phyloP scores from a whole-genome alignment of 352 stramenopile genomes.

The Pythium phragmiticola region DNA sequence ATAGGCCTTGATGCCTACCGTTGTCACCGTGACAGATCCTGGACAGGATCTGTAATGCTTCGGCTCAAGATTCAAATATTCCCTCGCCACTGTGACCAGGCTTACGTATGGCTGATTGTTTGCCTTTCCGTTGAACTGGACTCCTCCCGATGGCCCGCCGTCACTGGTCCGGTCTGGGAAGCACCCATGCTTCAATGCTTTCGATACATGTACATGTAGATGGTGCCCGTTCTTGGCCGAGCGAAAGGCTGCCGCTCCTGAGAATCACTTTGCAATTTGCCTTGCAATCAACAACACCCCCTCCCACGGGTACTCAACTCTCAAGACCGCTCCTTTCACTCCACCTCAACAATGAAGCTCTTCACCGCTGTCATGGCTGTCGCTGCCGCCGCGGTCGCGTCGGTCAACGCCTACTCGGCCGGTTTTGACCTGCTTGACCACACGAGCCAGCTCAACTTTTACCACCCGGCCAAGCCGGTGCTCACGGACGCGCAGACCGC shows the following conservation, averaged over 20 bases:
- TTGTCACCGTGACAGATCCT: neutral
- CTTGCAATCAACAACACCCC: slow-evolving; percentile 8
- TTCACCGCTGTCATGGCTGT: slow-evolving; percentile 13
- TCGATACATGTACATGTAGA: neutral
- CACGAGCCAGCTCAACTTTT: slow-evolving; percentile 61
- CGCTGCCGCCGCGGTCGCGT: slow-evolving; percentile 20
- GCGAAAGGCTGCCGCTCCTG: no score
- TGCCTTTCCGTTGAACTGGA: neutral
- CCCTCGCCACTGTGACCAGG: neutral
- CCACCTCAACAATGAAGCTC: slow-evolving; percentile 18
- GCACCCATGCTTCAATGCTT: neutral
- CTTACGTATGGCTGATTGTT: neutral
- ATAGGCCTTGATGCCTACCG: no score
- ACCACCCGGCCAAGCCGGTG: slow-evolving; percentile 44
- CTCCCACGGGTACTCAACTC: slow-evolving; percentile 2
- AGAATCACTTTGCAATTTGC: slow-evolving; percentile 19
- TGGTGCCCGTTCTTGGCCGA: no score
- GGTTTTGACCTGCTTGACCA: slow-evolving; percentile 56
- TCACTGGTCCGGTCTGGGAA: no score
- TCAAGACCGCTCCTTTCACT: neutral
- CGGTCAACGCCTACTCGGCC: slow-evolving; percentile 19
- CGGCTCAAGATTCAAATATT: neutral
- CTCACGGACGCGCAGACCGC: slow-evolving; percentile 37
- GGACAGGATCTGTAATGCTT: neutral
- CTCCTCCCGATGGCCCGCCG: neutral